phyloP scores from a whole-genome alignment of 305 asterid genomes.

The Rubia balearica region DNA sequence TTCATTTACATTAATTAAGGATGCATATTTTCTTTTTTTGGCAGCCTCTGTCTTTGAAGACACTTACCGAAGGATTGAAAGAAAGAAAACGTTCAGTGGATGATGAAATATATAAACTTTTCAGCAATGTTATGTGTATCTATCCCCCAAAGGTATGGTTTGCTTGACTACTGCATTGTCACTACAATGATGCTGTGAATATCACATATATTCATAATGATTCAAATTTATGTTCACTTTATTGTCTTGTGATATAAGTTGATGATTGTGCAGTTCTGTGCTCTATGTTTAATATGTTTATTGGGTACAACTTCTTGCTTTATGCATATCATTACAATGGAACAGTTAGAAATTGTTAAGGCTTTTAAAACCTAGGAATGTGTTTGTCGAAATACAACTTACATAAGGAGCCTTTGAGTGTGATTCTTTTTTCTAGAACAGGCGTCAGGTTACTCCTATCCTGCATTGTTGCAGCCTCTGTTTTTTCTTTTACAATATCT shows the following conservation, averaged over 20 bases:
- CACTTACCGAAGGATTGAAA: constrained; percentile 72
- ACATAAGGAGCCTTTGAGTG: background rate
- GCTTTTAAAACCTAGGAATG: background rate
- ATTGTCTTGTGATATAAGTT: background rate
- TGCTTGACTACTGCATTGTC: background rate
- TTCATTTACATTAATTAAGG: background rate
- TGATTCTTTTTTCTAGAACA: background rate
- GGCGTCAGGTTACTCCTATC: background rate
- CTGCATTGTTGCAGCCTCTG: background rate
- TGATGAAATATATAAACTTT: constrained; percentile 66
- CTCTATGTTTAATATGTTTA: background rate
- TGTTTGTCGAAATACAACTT: background rate
- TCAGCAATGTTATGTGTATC: constrained; percentile 61
- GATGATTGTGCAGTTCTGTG: background rate
- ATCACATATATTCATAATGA: background rate
- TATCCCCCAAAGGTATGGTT: constrained; percentile 67
- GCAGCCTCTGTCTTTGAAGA: constrained; percentile 87
- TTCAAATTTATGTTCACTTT: background rate
- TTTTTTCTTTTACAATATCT: too few relatives aligned
- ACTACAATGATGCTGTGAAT: background rate
- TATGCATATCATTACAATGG: background rate
- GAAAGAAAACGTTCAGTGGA: constrained; percentile 54
- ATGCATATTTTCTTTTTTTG: constrained; percentile 14
- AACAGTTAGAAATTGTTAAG: background rate
- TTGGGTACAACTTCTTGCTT: background rate